A percentile compares a stretch with the other conserved stretches of the same genome.
Conservation (phyloP, 2,329 filamentous ascomycete species). For the Clonostachys sp. region DNA sequence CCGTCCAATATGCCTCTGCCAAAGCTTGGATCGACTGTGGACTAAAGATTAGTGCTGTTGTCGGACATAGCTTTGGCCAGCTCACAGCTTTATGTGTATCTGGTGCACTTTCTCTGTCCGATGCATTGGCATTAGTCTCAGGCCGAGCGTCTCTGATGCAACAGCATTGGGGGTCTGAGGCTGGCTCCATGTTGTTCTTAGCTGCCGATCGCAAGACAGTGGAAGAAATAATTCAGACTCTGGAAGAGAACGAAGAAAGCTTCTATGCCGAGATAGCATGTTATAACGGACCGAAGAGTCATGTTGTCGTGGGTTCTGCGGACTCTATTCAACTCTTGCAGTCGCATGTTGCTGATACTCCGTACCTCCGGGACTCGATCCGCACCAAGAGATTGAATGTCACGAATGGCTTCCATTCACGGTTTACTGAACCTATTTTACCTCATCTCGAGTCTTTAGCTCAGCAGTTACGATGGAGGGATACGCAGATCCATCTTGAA, state of each 20-base stretch:
- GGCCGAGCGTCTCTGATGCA: conserved; percentile 22
- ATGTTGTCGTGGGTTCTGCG: background rate
- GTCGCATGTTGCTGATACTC: background rate
- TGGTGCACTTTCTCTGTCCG: conserved; percentile 18
- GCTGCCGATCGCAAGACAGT: conserved; percentile 2
- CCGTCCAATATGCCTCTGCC: conserved; percentile 7
- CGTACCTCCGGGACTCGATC: background rate
- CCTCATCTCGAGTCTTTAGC: conserved; percentile 9
- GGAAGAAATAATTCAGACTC: background rate
- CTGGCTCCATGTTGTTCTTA: conserved; percentile 25
- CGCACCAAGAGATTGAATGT: conserved; percentile 2
- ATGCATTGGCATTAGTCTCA: conserved; percentile 20
- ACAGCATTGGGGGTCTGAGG: conserved; percentile 22
- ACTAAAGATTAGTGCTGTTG: conserved; percentile 1
- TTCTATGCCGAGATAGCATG: background rate
- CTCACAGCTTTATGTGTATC: conserved; percentile 26
- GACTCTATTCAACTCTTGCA: background rate
- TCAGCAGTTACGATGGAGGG: conserved; percentile 6
- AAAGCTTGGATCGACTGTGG: conserved; percentile 8
- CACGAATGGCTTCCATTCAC: conserved; percentile 4
- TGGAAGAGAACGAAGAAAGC: no score
- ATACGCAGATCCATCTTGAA: background rate
- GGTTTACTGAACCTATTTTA: conserved; percentile 3
- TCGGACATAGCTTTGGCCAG: conserved; percentile 33
- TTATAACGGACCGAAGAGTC: conserved; percentile 2